Conservation (phyloP, 1,139 yeast genomes). For the Arxiozyma bovina region DNA sequence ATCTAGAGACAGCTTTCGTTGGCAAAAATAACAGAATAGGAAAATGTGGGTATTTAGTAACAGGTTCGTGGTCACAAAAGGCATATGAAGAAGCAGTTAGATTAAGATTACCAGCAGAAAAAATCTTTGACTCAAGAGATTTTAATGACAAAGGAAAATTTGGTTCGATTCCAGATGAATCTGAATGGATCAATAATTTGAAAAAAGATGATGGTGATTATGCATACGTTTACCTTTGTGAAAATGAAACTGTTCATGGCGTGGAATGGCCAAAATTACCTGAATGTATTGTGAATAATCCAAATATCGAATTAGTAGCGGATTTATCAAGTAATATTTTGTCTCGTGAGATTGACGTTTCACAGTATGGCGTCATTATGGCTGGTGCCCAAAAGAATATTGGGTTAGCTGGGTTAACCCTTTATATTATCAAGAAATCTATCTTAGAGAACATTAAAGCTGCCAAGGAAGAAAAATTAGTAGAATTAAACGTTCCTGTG, state of each 20-base stretch:
- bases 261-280: constrained; percentile 64
- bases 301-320: constrained; percentile 68
- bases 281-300: constrained; percentile 48
- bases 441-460: constrained; percentile 47
- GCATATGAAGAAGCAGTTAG: constrained; percentile 79
- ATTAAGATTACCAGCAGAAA: constrained; percentile 67
- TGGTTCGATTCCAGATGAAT: constrained; percentile 58
- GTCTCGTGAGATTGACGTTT: constrained; percentile 69
- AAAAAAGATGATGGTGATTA: constrained; percentile 38
- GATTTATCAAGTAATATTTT: constrained; percentile 92
- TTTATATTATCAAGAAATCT: constrained; percentile 78
- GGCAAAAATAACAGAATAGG: constrained; percentile 59
- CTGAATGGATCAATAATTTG: constrained; percentile 46
- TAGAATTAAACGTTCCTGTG: constrained; percentile 54
- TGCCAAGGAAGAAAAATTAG: constrained; percentile 55
- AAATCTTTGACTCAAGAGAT: constrained; percentile 57
- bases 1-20: constrained; percentile 67
- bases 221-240: constrained; percentile 84
- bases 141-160: constrained; percentile 41
- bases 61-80: constrained; percentile 91
- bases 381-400: constrained; percentile 99
- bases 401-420: constrained; percentile 90
- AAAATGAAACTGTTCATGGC: constrained; percentile 94
- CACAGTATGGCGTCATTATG: constrained; percentile 76
- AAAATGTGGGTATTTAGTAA: constrained; percentile 76